Base-by-base conservation (phyloP, 768 basidiomycete species). In the Strobilomyces echinocephalus region DNA sequence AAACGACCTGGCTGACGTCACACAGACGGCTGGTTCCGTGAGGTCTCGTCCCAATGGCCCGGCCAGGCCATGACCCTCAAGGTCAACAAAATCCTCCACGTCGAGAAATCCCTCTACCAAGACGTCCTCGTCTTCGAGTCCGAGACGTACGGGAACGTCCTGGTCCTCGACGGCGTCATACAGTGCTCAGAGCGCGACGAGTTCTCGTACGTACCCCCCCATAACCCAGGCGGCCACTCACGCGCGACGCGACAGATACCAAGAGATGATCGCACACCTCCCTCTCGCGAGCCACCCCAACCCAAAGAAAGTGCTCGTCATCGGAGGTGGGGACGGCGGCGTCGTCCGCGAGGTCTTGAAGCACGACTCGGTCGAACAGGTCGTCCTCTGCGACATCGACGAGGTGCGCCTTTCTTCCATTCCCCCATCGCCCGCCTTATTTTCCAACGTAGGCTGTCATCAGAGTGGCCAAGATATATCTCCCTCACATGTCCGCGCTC, bases 161-260 rank as follows among this genome's bases (percentile, higher is more conserved):
- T 99, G 52, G 85, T 95, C 18, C 83, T 99, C 30, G 95, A 99
- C 68, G 91, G 93, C 49, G 92, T 88, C 51, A 89, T 99, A 60
- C 95, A 99, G 71, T 93, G 89, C 74, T 97, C 95, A 2, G 97
- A 99, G 73, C 85, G 95, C 44, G 97, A 99, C 67, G 97, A 99
- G 72, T 99, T 99, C 73, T 94, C 95, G 93, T 93, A 65, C 61
- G 89, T 80, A 14, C 40, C 26, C 33, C 33, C n/a, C 35, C 21
- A 31, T n/a, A n/a, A n/a, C 3, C 48, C 26, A 40, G 18, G 30
- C n/a, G 6, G 30, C 20, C 28, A 20, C 46, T 53, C 5, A 53
- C 20, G 5, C 12, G 8, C 10, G 15, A 31, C 30, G n/a, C 21
- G 44, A 41, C 63, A 97, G 93, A 11, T 97, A 98, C 73, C 94